Conservation (phyloP, 2,329 filamentous ascomycete species). For the Alternaria angustiovoidea region DNA sequence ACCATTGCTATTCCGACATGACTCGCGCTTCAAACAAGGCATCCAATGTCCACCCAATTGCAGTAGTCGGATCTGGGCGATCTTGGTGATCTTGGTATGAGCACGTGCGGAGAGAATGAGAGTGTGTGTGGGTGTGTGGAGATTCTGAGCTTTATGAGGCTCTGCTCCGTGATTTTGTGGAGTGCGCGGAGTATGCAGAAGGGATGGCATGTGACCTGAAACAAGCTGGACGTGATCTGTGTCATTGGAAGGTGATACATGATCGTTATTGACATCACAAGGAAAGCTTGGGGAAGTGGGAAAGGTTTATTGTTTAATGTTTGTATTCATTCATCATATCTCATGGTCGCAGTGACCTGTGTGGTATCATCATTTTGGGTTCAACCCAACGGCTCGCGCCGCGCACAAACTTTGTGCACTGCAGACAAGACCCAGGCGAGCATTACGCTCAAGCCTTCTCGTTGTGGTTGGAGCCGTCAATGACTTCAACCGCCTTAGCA, state of each 20-base stretch:
- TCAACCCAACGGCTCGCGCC: not conserved
- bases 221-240: not conserved
- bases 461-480: slow-evolving; percentile 16
- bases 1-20: not conserved
- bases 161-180: not conserved
- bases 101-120: not conserved
- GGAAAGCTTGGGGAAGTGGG: not conserved
- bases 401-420: not conserved
- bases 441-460: slow-evolving; percentile 12
- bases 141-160: not conserved
- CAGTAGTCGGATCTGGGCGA: not conserved
- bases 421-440: not conserved
- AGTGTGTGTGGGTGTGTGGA: not conserved
- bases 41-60: not conserved
- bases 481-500: slow-evolving; percentile 28
- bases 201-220: not conserved
- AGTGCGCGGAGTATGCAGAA: not conserved
- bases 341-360: not conserved
- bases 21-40: not conserved
- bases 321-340: slow-evolving; percentile 1
- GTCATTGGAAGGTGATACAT: not conserved
- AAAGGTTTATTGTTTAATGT: not conserved
- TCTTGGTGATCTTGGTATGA: slow-evolving; percentile 2
- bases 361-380: not conserved
- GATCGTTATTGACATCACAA: not conserved